Evolutionary conservation across 179 eudicot species (phyloP).

Genomic region (Beta macrorhiza): DNA sequence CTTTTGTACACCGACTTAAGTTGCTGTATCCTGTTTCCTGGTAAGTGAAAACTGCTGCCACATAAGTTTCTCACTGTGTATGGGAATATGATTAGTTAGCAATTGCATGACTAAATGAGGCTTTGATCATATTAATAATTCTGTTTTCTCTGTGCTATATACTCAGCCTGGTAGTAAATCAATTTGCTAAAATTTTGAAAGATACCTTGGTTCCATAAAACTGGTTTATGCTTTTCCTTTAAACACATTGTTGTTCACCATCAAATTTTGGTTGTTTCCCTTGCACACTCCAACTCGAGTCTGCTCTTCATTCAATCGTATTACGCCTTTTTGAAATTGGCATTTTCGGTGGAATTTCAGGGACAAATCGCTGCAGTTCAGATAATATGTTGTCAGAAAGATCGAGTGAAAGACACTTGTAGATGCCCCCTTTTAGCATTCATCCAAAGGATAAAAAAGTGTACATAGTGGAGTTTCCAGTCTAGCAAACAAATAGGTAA

Average conservation of each 20-base stretch:
- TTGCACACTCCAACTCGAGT: not conserved
- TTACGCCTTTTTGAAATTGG: not conserved
- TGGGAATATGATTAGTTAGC: constrained; percentile 25
- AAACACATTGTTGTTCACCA: not conserved
- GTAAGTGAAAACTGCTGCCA: constrained; percentile 19
- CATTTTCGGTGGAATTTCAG: constrained; percentile 10
- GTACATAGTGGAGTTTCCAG: not conserved
- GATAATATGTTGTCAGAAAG: constrained; percentile 12
- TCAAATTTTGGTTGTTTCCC: not conserved
- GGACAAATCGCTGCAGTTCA: constrained; percentile 10
- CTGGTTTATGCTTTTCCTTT: not conserved
- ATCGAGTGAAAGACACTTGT: not conserved
- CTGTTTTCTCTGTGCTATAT: not conserved
- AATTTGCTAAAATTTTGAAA: not conserved
- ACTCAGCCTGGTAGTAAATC: not conserved
- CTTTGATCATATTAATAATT: not conserved
- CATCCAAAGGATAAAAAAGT: not conserved
- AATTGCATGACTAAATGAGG: not conserved
- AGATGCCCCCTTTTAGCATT: not conserved
- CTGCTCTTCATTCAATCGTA: not conserved
- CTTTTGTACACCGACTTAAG: constrained; percentile 35
- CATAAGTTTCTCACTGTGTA: not conserved
- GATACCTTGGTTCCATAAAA: not conserved
- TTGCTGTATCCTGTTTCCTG: constrained; percentile 15
- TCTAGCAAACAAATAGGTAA: constrained; percentile 1